Conservation (phyloP, 75 land plant genomes). For the Adiantum capillusveneris region DNA sequence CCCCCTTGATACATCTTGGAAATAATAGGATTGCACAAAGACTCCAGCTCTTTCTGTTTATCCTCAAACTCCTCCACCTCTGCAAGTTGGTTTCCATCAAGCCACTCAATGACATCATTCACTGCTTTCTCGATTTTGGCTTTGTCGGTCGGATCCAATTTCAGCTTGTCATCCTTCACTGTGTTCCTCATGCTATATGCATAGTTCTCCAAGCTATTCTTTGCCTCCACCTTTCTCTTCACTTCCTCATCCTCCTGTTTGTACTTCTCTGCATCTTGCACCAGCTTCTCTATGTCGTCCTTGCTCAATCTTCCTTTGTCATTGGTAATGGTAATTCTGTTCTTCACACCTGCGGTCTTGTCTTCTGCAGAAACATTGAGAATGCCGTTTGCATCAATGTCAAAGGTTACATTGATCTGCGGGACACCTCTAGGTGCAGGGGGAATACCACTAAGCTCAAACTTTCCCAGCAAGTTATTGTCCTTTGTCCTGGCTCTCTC, state of each 20-base stretch:
- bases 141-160: slow-evolving; percentile 31
- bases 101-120: slow-evolving; percentile 37
- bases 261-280: slow-evolving; percentile 54
- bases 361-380: slow-evolving; percentile 42
- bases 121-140: slow-evolving; percentile 41
- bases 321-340: slow-evolving; percentile 53
- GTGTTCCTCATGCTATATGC: slow-evolving; percentile 59
- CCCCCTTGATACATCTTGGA: too few relatives aligned
- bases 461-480: slow-evolving; percentile 41
- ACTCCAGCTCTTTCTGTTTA: slow-evolving; percentile 51
- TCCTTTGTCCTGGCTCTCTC: slow-evolving; percentile 35
- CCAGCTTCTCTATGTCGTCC: slow-evolving; percentile 58
- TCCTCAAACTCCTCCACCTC: slow-evolving; percentile 58
- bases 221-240: slow-evolving; percentile 50
- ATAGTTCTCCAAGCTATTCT: slow-evolving; percentile 46
- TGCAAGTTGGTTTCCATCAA: slow-evolving; percentile 45
- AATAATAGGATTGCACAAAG: slow-evolving; percentile 60
- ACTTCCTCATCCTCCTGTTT: slow-evolving; percentile 54
- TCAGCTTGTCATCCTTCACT: slow-evolving; percentile 39
- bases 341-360: slow-evolving; percentile 52
- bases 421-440: slow-evolving; percentile 46
- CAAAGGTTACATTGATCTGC: slow-evolving; percentile 43
- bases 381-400: slow-evolving; percentile 44
- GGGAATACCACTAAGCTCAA: slow-evolving; percentile 48
- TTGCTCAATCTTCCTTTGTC: slow-evolving; percentile 60